phyloP scores from a whole-genome alignment of 108 stramenopile species.

The Conticribra weissflogii region DNA sequence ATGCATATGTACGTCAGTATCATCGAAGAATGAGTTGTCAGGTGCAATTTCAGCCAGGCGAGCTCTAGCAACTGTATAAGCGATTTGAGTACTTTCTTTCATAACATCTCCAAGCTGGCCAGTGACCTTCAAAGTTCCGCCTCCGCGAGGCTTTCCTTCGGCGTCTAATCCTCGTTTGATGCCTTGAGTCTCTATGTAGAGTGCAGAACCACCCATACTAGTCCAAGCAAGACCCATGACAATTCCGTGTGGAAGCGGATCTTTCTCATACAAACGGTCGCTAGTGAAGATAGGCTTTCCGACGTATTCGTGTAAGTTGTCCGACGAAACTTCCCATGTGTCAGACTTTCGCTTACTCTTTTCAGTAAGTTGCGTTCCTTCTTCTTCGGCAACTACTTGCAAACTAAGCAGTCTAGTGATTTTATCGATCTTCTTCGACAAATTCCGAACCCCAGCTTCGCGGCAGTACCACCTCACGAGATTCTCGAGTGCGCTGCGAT shows the following conservation, averaged over 20 bases:
- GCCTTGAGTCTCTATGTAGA: conserved; percentile 97
- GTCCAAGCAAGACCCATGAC: conserved; percentile 99
- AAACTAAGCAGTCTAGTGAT: conserved; percentile 91
- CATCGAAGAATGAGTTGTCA: conserved; percentile 77
- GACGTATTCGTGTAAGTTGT: conserved; percentile 89
- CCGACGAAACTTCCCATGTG: conserved; percentile 66
- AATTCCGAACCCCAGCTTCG: conserved; percentile 96
- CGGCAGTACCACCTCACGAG: conserved; percentile 96
- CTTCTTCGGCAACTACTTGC: conserved; percentile 85
- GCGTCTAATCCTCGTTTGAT: conserved; percentile 76
- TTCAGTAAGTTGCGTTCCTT: conserved; percentile 74
- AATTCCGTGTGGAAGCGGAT: conserved; percentile 91
- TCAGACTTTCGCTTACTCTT: conserved; percentile 79
- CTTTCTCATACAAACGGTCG: conserved; percentile 92
- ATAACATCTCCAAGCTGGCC: conserved; percentile 97
- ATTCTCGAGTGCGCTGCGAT: conserved; percentile 84
- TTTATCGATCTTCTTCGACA: conserved; percentile 96
- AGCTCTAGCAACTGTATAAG: conserved; percentile 93
- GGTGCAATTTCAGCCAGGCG: conserved; percentile 71
- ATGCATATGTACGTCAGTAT: conserved; percentile 94
- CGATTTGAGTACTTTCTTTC: conserved; percentile 94
- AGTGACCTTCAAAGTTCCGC: conserved; percentile 83
- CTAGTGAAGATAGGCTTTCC: conserved; percentile 94
- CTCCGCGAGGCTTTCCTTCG: conserved; percentile 76
- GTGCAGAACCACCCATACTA: conserved; percentile 94